A percentile compares a stretch with the other conserved stretches of the same genome.
These are phyloP conservation scores for Penicillium arizonense DNA, from an alignment of 495 filamentous ascomycete species.

Conservation along the genomic window DNA sequence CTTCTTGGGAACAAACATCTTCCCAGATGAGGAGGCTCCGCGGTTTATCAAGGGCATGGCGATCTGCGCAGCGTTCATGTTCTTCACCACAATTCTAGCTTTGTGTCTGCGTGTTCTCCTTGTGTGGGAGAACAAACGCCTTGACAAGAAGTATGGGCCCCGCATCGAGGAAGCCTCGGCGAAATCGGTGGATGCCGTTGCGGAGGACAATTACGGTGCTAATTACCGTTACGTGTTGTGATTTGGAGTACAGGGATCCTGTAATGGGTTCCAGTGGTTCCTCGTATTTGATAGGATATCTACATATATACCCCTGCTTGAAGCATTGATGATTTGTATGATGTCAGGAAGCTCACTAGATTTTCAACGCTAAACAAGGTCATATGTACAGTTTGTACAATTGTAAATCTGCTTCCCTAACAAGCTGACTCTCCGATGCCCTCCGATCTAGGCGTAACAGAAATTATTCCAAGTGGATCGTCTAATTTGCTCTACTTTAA, in stretches of 20 bases:
- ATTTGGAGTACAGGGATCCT: background rate
- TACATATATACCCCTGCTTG: background rate
- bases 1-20: constrained; percentile 68
- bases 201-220: constrained; percentile 53
- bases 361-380: background rate
- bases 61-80: constrained; percentile 71
- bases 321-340: background rate
- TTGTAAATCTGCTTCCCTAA: background rate
- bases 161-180: constrained; percentile 18
- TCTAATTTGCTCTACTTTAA: background rate
- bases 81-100: constrained; percentile 61
- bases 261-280: background rate
- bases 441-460: background rate
- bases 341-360: background rate
- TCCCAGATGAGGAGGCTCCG: constrained; percentile 57
- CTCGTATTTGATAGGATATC: background rate
- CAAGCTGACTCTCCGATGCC: too few species aligned
- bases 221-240: constrained; percentile 48
- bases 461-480: background rate
- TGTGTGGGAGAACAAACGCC: constrained; percentile 59
- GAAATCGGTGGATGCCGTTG: constrained; percentile 21
- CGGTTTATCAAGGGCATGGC: constrained; percentile 66
- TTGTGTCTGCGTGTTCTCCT: constrained; percentile 54
- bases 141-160: constrained; percentile 51
- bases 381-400: background rate